Conservation (phyloP, 1,284 basidiomycete species). For the Ustilago shanxiensis region DNA sequence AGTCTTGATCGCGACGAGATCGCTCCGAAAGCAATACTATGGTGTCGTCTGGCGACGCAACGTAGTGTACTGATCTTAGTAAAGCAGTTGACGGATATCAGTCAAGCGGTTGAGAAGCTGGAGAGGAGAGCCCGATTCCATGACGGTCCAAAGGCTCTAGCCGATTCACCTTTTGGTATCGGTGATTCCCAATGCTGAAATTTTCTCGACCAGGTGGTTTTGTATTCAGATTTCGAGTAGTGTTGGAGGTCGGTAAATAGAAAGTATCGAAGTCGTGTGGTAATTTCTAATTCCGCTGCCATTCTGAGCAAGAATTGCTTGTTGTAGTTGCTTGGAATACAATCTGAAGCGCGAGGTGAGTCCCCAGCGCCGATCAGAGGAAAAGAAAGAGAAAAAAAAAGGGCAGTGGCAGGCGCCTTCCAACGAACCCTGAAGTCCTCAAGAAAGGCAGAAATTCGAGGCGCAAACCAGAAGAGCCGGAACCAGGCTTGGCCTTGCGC, state of each 20-base stretch:
- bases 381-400: background rate
- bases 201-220: too few relatives aligned
- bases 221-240: too few relatives aligned
- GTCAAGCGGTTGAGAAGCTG: background rate
- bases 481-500: background rate
- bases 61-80: background rate
- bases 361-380: slow-evolving; percentile 8
- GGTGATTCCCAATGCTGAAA: too few relatives aligned
- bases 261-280: too few relatives aligned
- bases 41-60: background rate
- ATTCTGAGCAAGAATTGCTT: too few relatives aligned
- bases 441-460: background rate
- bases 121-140: background rate
- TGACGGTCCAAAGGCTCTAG: background rate
- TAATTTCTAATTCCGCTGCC: too few relatives aligned
- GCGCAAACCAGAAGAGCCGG: too few relatives aligned
- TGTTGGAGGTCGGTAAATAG: too few relatives aligned
- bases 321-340: too few relatives aligned
- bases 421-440: background rate
- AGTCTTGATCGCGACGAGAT: too few relatives aligned
- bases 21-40: background rate
- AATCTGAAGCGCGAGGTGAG: background rate
- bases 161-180: too few relatives aligned
- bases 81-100: background rate
- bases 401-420: background rate